These are phyloP conservation scores for Colletotrichum theobromicola DNA, from an alignment of 2,329 filamentous ascomycete species.

Conservation along the genomic window DNA sequence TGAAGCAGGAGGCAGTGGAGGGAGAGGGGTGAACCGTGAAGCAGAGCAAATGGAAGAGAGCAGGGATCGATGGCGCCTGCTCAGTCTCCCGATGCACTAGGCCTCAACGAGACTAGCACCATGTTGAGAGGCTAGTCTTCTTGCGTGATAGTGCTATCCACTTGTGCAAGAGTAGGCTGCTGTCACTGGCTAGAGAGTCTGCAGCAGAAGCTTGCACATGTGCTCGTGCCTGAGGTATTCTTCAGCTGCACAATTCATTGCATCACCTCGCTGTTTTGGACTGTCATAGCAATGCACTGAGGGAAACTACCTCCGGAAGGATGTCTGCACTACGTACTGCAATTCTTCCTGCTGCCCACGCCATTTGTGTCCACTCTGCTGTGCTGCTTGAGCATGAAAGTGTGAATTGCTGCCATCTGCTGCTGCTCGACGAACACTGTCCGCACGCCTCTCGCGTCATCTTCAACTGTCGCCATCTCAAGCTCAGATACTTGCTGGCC, in stretches of 20 bases:
- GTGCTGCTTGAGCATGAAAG: neutral
- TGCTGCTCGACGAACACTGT: neutral
- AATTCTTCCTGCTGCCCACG: neutral
- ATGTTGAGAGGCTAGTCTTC: neutral
- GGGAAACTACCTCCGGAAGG: neutral
- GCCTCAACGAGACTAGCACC: neutral
- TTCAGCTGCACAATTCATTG: conserved; percentile 11
- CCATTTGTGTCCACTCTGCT: neutral
- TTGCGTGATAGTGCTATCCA: neutral
- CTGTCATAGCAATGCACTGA: neutral
- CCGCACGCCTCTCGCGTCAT: conserved; percentile 2
- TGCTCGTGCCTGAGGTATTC: conserved; percentile 18
- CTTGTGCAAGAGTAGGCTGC: neutral
- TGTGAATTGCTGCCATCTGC: neutral
- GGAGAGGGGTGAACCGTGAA: neutral
- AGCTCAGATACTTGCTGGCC: neutral
- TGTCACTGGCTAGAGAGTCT: conserved; percentile 5
- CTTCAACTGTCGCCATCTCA: neutral
- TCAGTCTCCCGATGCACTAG: neutral
- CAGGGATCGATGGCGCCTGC: neutral
- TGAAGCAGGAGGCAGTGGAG: neutral
- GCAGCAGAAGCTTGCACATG: neutral
- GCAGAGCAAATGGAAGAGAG: neutral
- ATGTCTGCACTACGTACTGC: too few relatives aligned
- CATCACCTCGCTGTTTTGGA: conserved; percentile 7